Evolutionary conservation across 2,329 filamentous ascomycete genomes (phyloP), one percentile per base, ranked within the genome.

Genomic region (Tolypocladium inflatum): DNA sequence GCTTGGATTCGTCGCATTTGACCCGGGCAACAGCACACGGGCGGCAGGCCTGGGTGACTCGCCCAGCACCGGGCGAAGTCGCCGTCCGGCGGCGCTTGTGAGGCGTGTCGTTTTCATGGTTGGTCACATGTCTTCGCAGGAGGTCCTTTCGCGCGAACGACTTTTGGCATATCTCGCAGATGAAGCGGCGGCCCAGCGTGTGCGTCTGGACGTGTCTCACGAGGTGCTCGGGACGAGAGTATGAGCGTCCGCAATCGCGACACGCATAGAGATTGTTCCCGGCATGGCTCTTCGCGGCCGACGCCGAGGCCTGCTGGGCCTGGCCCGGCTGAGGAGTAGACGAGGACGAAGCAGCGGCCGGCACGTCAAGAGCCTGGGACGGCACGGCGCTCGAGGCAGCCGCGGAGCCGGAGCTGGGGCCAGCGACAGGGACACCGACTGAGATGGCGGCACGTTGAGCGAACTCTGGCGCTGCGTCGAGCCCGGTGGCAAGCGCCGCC

Each of bases 1-100:
- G 80, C 67, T 83, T 82, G 26, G 71, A 65, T 58, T 83, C 80
- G 60, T 81, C 79, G 60, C 80, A 83, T 62, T 82, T 82, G 51
- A 83, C 78, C 23, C 80, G 73, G 13, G 80, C 79, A 21, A 74
- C 66, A 4, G 80, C 79, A 61, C 80, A 83, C 11, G 77, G 70
- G 30, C 75, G 74, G 61, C 80, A 83, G 17, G 80, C 80, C 61
- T 81, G 78, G 11, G 76, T 78, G 13, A 83, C 80, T 15, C 80
- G 77, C 23, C 77, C 75, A 2, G 76, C 71, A 19, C 72, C 75
- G 3, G 76, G 75, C 1, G 76, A 76, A 1, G 76, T 67, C 50
- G 74, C 73, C 55, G 75, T 74, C 15, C 78, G 74, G 41, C 79
- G 73, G 39, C 78, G 71, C 63, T 77, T 80, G 63, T 78, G 79